Conservation (phyloP, 2,329 filamentous ascomycete species). For the Verticillium nonalfalfae region DNA sequence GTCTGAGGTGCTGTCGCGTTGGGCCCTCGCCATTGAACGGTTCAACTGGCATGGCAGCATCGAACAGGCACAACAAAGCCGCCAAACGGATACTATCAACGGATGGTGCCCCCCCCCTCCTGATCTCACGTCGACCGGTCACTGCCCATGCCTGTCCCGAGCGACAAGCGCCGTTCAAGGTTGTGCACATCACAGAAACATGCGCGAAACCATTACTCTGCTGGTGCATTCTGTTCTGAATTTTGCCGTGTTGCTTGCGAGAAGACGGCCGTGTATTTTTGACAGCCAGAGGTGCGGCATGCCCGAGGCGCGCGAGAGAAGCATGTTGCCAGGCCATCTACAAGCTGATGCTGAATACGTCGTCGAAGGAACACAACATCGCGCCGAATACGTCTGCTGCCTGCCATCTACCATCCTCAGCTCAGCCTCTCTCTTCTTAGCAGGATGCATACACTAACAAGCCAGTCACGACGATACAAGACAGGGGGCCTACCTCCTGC, state of each 20-base stretch:
- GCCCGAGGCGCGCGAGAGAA: conserved; percentile 43
- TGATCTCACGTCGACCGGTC: not conserved
- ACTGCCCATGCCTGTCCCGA: too few relatives aligned
- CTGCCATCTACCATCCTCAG: not conserved
- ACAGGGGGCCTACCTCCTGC: conserved; percentile 27
- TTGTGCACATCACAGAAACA: conserved; percentile 55
- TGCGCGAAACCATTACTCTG: conserved; percentile 57
- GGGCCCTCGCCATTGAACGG: too few relatives aligned
- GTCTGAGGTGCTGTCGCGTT: too few relatives aligned
- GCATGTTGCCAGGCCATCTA: conserved; percentile 47
- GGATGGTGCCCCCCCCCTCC: too few relatives aligned
- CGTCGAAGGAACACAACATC: conserved; percentile 23
- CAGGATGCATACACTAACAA: not conserved
- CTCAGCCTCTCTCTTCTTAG: too few relatives aligned
- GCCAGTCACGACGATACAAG: conserved; percentile 39
- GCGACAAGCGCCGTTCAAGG: conserved; percentile 42
- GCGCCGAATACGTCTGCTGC: conserved; percentile 20
- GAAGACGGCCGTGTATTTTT: conserved; percentile 37
- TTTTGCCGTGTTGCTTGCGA: not conserved
- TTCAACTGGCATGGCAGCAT: too few relatives aligned
- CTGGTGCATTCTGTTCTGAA: conserved; percentile 22
- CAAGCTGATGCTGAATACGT: conserved; percentile 28
- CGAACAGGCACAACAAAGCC: too few relatives aligned
- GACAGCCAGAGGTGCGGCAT: conserved; percentile 49
- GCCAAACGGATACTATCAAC: too few relatives aligned